phyloP scores from a whole-genome alignment of 257 asterid genomes.

The Plantago major region DNA sequence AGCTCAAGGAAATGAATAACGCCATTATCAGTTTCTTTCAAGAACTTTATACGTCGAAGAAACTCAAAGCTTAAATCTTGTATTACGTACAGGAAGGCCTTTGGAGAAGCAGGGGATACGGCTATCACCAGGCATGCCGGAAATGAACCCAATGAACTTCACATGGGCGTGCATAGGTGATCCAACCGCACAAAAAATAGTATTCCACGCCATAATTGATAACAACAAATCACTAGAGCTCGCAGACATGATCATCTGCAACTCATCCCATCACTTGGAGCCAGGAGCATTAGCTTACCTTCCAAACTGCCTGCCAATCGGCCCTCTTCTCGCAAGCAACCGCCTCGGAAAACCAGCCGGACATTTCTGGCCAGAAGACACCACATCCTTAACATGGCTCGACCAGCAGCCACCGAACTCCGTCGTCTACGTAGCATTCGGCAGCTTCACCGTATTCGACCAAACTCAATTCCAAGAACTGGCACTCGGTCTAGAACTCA shows the following conservation, averaged over 20 bases:
- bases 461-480: constrained; percentile 34
- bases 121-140: constrained; percentile 35
- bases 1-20: too few species aligned
- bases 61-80: background rate
- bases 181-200: constrained; percentile 24
- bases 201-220: constrained; percentile 24
- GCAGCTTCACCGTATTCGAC: constrained; percentile 25
- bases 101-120: constrained; percentile 25
- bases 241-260: constrained; percentile 39
- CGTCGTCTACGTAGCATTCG: constrained; percentile 42
- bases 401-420: constrained; percentile 32
- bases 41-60: background rate
- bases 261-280: constrained; percentile 36
- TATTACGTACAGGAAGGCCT: constrained; percentile 30
- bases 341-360: constrained; percentile 24
- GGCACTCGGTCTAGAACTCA: constrained; percentile 37
- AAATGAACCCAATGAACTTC: constrained; percentile 30
- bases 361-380: constrained; percentile 37
- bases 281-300: constrained; percentile 33
- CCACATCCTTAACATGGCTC: constrained; percentile 32
- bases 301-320: constrained; percentile 35
- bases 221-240: constrained; percentile 24
- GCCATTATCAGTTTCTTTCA: background rate
- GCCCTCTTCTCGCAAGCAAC: constrained; percentile 32
- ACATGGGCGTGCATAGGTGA: constrained; percentile 26